Evolutionary conservation across 495 filamentous ascomycete species (phyloP), one percentile per base, ranked within the genome.

Genomic region (Niebla homalea): DNA sequence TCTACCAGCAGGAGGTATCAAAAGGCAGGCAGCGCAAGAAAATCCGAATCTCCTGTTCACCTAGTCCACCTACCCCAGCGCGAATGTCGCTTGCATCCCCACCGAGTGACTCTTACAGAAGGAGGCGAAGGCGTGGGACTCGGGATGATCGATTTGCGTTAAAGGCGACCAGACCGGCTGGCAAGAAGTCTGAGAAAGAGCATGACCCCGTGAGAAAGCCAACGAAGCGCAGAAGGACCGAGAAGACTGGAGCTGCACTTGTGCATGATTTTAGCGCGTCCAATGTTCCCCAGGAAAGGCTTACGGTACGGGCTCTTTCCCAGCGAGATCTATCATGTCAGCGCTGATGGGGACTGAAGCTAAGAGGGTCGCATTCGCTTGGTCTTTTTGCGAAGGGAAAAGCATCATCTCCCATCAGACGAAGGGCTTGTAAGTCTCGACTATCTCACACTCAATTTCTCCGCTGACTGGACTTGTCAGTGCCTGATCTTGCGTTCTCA

Each of bases 361-460:
- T 59, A 47, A 87, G 83, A 68, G 78, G 69, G 56, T 63, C 58
- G 56, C 63, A 66, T 42, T 68, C 59, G 36, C 62, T 70, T 58
- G 87, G 86, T 0, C 64, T 92, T 6, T 90, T 90, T 62, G 76
- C 73, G 21, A 89, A 80, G 58, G 83, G 83, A 2, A 77, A 74
- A 45, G 68, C 76, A 23, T 88, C 84, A 11, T 77, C 74, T 39
- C 75, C 74, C 23, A 50, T 76, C 47, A 67, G 62, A 52, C 65
- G 70, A 51, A 67, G 62, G 54, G 68, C 69, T 49, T 57, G 71
- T 75, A 63, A 62, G 65, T 60, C 39, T 46, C 21, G 6, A 37
- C 14, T 7, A 12, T 26, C 21, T 14, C 15, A 26, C 29, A 50
- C 25, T 29, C 16, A 1, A 29, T 7, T 18, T 14, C 11, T 18